Conservation (phyloP, 179 eudicot genomes). For the Silene coronaria region DNA sequence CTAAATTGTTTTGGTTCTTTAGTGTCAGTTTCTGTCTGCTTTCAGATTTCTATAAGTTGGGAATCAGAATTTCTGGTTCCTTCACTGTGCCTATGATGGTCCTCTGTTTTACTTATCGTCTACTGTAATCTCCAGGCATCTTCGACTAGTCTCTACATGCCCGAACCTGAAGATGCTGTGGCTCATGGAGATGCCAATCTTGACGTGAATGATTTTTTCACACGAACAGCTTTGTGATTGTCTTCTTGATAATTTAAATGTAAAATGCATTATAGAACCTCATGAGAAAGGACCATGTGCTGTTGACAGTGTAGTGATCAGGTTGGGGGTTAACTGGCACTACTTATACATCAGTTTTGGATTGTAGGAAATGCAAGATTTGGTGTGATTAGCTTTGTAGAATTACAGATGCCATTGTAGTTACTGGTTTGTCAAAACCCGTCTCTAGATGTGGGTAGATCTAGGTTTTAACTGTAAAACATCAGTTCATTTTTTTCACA, state of each 20-base stretch:
- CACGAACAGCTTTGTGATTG: constrained; percentile 45
- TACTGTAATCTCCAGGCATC: constrained; percentile 51
- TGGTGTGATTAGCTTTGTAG: constrained; percentile 12
- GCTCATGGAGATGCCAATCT: constrained; percentile 90
- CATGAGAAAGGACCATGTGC: not conserved
- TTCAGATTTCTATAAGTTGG: not conserved
- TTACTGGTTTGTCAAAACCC: constrained; percentile 17
- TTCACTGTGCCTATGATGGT: not conserved
- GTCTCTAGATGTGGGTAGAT: constrained; percentile 18
- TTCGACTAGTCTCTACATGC: constrained; percentile 66
- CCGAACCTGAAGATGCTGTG: constrained; percentile 95
- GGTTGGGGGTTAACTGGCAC: constrained; percentile 7
- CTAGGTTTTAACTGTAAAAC: constrained; percentile 21
- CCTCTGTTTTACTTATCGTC: not conserved
- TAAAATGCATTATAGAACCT: not conserved
- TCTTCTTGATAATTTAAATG: not conserved
- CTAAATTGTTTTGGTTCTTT: not conserved
- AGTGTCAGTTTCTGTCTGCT: not conserved
- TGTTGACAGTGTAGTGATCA: not conserved
- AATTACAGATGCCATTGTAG: constrained; percentile 19
- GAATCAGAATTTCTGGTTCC: not conserved
- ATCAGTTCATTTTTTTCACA: constrained; percentile 22
- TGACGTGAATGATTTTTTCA: constrained; percentile 82
- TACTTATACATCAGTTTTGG: constrained; percentile 12
- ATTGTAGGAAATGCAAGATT: not conserved